phyloP scores from a whole-genome alignment of 768 basidiomycete species.

The Phanerodontia chrysosporium region DNA sequence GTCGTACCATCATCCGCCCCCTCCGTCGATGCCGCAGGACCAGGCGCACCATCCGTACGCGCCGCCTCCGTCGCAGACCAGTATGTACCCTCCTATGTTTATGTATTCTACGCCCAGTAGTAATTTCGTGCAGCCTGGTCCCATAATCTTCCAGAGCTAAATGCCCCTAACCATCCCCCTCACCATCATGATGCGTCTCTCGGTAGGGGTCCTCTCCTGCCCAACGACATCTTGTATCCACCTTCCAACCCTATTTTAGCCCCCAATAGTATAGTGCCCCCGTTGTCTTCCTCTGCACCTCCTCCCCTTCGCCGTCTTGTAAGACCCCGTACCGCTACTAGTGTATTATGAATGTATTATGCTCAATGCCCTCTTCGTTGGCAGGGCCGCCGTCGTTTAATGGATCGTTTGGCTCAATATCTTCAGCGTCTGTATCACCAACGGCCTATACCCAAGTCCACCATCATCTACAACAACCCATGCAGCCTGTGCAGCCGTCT shows the following conservation, averaged over 20 bases:
- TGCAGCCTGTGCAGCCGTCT: not conserved
- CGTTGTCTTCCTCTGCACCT: constrained; percentile 15
- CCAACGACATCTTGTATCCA: constrained; percentile 24
- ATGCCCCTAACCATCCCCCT: constrained; percentile 12
- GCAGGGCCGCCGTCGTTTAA: constrained; percentile 35
- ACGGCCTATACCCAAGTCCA: constrained; percentile 2
- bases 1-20: constrained; percentile 21
- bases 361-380: constrained; percentile 58
- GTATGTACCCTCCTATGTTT: constrained; percentile 24
- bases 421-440: constrained; percentile 9
- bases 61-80: constrained; percentile 17
- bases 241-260: constrained; percentile 31
- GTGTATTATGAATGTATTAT: constrained; percentile 65
- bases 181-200: constrained; percentile 19
- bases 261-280: constrained; percentile 50
- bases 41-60: constrained; percentile 18
- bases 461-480: not conserved
- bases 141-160: constrained; percentile 24
- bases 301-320: constrained; percentile 42
- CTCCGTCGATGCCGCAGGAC: constrained; percentile 19
- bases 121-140: constrained; percentile 27
- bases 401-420: constrained; percentile 12
- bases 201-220: constrained; percentile 18
- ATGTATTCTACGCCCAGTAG: constrained; percentile 17
- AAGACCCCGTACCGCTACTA: constrained; percentile 70